Evolutionary conservation across 768 basidiomycete species (phyloP), one percentile per base, ranked within the genome.

Genomic region (Rhizopogon sp.): DNA sequence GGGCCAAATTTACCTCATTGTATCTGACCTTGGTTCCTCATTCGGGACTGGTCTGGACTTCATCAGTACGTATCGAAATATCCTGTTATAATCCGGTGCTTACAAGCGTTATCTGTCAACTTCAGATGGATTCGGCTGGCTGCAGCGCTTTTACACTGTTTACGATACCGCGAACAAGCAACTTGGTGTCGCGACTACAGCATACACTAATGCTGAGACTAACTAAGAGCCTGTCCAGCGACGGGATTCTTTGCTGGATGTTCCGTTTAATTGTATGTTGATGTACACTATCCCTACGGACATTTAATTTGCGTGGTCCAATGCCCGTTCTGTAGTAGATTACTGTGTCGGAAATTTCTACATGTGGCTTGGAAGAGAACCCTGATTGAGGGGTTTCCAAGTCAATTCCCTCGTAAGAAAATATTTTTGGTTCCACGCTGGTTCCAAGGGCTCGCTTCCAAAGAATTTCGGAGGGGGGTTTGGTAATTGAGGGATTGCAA

Each of bases 21-120:
- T 75, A 20, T 73, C 73, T 17, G 81, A 84, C 61, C 62, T 85
- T 40, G 82, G 83, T 35, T 65, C 63, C 52, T 57, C 60, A 50
- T 79, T 74, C 52, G 84, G 84, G 1, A 68, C 73, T 39, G 84
- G 85, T 46, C 75, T 88, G 14, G 83, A 86, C 69, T 87, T 86
- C 64, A 81, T 86, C 67, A 78, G 79, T 83, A 58, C 16, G 76
- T 72, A 17, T 6, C 10, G 17, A 31, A 31, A 3, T 22, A 20
- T 42, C 3, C n/a, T 33, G 3, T 5, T 35, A 5, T 10, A 16
- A n/a, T 6, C 2, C 7, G 6, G 11, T 6, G n/a, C 4, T 5
- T 44, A 31, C 42, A 29, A 43, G 54, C 47, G 58, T 43, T 39
- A 10, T 16, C 6, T 37, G 39, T 28, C 13, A 25, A 10, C 8